These are phyloP conservation scores for Scheffersomyces spartinae DNA, from an alignment of 805 yeast genomes.

Conservation along the genomic window DNA sequence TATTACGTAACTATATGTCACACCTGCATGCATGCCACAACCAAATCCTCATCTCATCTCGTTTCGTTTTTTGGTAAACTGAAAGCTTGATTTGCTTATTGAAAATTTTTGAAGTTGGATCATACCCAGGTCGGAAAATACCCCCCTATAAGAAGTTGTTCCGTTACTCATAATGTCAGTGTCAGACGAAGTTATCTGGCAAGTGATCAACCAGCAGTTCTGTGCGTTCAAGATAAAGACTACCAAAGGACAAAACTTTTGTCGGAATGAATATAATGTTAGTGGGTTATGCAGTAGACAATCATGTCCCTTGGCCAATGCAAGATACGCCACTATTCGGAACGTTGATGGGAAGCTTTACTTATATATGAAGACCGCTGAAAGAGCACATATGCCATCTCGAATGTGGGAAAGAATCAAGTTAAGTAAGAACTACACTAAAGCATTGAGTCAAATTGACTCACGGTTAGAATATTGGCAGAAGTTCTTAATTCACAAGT, in stretches of 20 bases:
- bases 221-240: conserved; percentile 91
- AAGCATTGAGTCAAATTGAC: conserved; percentile 83
- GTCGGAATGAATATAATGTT: conserved; percentile 93
- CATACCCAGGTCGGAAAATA: no score
- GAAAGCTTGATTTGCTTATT: no score
- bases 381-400: conserved; percentile 92
- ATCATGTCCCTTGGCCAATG: conserved; percentile 94
- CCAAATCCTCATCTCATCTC: no score
- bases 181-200: conserved; percentile 91
- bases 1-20: no score
- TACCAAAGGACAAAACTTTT: conserved; percentile 80
- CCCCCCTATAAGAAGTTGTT: neutral
- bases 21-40: no score
- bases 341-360: conserved; percentile 70
- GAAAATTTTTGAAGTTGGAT: no score
- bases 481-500: conserved; percentile 78
- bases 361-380: conserved; percentile 93
- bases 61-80: no score
- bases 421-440: conserved; percentile 78
- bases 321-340: conserved; percentile 81
- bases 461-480: conserved; percentile 88
- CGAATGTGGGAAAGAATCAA: conserved; percentile 92
- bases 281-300: conserved; percentile 87
- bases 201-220: conserved; percentile 87
- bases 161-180: conserved; percentile 7